Conservation (phyloP, 2,329 filamentous ascomycete species). For the Massarina eburnea region DNA sequence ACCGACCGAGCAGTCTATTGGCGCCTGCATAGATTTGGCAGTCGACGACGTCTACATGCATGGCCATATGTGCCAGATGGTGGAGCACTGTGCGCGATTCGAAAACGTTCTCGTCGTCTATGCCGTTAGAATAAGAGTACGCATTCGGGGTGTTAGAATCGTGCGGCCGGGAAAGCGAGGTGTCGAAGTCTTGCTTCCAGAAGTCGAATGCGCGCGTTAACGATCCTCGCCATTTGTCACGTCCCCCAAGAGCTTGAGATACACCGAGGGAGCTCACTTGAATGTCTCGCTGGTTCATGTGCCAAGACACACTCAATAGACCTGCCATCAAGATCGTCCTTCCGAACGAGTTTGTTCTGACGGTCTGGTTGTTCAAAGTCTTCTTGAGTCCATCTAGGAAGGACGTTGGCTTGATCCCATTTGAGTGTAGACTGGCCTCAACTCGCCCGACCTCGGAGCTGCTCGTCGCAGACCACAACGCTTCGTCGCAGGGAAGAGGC, state of each 20-base stretch:
- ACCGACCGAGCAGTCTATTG: conserved; percentile 78
- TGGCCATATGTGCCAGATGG: conserved; percentile 94
- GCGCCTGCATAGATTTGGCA: conserved; percentile 94
- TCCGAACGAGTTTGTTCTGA: conserved; percentile 90
- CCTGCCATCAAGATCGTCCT: conserved; percentile 93
- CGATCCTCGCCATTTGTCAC: conserved; percentile 87
- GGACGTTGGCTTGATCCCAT: conserved; percentile 79
- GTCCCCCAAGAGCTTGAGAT: conserved; percentile 75
- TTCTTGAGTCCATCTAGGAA: conserved; percentile 91
- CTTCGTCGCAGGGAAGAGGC: conserved; percentile 88
- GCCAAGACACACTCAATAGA: conserved; percentile 89
- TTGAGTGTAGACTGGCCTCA: conserved; percentile 76
- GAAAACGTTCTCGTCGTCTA: conserved; percentile 70
- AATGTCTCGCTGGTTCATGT: conserved; percentile 94
- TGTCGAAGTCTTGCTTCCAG: conserved; percentile 92
- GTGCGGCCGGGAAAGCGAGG: conserved; percentile 65
- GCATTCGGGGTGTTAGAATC: conserved; percentile 32
- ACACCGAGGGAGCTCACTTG: conserved; percentile 88
- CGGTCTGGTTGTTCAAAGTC: conserved; percentile 80
- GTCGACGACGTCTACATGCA: conserved; percentile 96
- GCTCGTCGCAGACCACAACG: conserved; percentile 86
- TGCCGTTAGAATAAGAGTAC: conserved; percentile 32
- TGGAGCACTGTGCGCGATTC: conserved; percentile 88
- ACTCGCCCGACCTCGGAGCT: conserved; percentile 83
- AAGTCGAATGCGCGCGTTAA: conserved; percentile 87